Percentiles rank a stretch among this genome's conserved stretches.
These are phyloP conservation scores for Annulohypoxylon stygium DNA, from an alignment of 495 filamentous ascomycete species.

Conservation along the genomic window DNA sequence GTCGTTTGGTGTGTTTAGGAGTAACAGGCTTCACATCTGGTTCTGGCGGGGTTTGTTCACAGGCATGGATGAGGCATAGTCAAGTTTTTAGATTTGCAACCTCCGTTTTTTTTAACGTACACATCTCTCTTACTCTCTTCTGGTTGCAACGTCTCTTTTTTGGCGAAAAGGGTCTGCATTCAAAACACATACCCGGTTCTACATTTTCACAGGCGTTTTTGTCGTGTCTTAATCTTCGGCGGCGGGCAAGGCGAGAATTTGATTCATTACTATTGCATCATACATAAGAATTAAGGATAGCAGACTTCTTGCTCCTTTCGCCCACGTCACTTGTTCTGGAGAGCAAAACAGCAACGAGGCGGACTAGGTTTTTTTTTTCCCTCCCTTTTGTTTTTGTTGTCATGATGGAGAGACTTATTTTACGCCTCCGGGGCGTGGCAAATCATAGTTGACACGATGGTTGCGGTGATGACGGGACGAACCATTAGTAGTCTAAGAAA, in stretches of 20 bases:
- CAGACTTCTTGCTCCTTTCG: conserved; percentile 27
- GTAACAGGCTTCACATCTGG: conserved; percentile 41
- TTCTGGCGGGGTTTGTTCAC: conserved; percentile 29
- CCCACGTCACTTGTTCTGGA: conserved; percentile 18
- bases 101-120: conserved; percentile 11
- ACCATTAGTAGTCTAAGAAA: conserved; percentile 21
- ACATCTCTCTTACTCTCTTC: conserved; percentile 22
- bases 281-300: conserved; percentile 40
- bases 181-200: conserved; percentile 46
- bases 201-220: conserved; percentile 45
- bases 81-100: conserved; percentile 38
- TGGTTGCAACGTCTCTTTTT: conserved; percentile 35
- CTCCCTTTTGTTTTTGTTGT: neutral
- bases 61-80: conserved; percentile 41
- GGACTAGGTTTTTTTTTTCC: neutral
- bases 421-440: conserved; percentile 33
- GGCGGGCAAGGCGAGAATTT: conserved; percentile 42
- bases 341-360: neutral
- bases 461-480: conserved; percentile 31
- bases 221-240: conserved; percentile 25
- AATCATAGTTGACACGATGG: conserved; percentile 31
- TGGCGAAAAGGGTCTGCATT: conserved; percentile 44
- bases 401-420: conserved; percentile 12
- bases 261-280: conserved; percentile 36
- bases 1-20: conserved; percentile 45